These are phyloP conservation scores for Populus simonii DNA, from an alignment of 345 rosid species.

Conservation along the genomic window DNA sequence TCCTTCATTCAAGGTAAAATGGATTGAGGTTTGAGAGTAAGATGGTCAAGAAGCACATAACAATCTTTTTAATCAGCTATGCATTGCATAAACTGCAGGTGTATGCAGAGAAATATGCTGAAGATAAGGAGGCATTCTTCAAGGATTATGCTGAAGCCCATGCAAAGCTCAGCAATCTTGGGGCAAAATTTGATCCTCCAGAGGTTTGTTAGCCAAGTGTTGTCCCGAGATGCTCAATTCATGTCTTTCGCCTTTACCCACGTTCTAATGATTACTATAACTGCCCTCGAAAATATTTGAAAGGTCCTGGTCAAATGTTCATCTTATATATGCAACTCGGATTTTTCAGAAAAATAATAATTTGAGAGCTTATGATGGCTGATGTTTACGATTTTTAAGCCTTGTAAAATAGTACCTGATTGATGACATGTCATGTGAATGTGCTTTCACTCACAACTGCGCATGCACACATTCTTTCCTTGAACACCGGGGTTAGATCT, in stretches of 20 bases:
- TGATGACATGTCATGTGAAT: not conserved
- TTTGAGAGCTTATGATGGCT: not conserved
- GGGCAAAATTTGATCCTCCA: conserved; percentile 90
- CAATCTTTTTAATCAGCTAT: conserved; percentile 14
- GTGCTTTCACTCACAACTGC: not conserved
- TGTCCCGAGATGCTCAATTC: not conserved
- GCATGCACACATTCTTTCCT: not conserved
- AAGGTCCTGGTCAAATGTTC: not conserved
- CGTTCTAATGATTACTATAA: not conserved
- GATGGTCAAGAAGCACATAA: not conserved
- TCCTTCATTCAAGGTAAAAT: conserved; percentile 80
- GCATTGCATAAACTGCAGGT: conserved; percentile 40
- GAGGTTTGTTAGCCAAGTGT: conserved; percentile 52
- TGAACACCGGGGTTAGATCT: not conserved
- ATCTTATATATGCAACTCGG: not conserved
- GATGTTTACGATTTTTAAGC: not conserved
- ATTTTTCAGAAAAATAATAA: not conserved
- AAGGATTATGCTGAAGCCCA: conserved; percentile 97
- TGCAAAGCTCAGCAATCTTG: conserved; percentile 88
- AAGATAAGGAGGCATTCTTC: conserved; percentile 77
- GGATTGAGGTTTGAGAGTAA: not conserved
- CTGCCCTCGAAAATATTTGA: not conserved
- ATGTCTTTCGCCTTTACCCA: not conserved
- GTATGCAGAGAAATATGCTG: conserved; percentile 87
- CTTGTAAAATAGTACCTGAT: not conserved